phyloP scores from a whole-genome alignment of 2,329 filamentous ascomycete genomes.

The Alternaria gaisen region DNA sequence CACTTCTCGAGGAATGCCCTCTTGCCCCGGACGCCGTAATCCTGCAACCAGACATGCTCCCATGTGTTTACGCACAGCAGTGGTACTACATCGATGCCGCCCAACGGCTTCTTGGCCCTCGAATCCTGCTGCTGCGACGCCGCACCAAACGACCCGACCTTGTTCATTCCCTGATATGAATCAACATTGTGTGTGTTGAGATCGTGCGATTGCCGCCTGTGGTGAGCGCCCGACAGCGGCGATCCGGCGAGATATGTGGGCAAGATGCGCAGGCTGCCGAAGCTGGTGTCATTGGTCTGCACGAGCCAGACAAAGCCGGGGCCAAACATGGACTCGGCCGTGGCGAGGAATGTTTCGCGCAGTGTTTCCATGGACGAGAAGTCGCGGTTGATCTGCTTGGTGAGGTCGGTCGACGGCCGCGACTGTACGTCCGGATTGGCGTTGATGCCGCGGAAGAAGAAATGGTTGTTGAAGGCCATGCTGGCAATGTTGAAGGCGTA shows the following conservation, averaged over 20 bases:
- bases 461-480: slow-evolving; percentile 91
- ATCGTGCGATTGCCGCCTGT: slow-evolving; percentile 73
- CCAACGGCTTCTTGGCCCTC: slow-evolving; percentile 62
- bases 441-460: slow-evolving; percentile 74
- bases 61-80: slow-evolving; percentile 94
- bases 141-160: slow-evolving; percentile 52
- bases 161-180: slow-evolving; percentile 46
- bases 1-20: slow-evolving; percentile 76
- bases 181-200: slow-evolving; percentile 67
- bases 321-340: slow-evolving; percentile 91
- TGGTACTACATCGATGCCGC: slow-evolving; percentile 74
- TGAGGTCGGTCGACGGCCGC: slow-evolving; percentile 60
- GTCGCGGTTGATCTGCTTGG: slow-evolving; percentile 68
- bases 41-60: slow-evolving; percentile 90
- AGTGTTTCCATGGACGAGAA: slow-evolving; percentile 89
- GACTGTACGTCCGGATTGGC: slow-evolving; percentile 36
- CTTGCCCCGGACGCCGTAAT: slow-evolving; percentile 83
- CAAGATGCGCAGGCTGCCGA: slow-evolving; percentile 71
- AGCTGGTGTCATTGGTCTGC: slow-evolving; percentile 55
- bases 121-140: slow-evolving; percentile 40
- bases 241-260: slow-evolving; percentile 91
- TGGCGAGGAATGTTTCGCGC: slow-evolving; percentile 78
- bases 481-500: slow-evolving; percentile 94
- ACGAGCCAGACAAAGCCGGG: slow-evolving; percentile 98
- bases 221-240: slow-evolving; percentile 86